These are phyloP conservation scores for Ziziphus jujuba DNA, from an alignment of 306 rosid genomes.

Conservation along the genomic window DNA sequence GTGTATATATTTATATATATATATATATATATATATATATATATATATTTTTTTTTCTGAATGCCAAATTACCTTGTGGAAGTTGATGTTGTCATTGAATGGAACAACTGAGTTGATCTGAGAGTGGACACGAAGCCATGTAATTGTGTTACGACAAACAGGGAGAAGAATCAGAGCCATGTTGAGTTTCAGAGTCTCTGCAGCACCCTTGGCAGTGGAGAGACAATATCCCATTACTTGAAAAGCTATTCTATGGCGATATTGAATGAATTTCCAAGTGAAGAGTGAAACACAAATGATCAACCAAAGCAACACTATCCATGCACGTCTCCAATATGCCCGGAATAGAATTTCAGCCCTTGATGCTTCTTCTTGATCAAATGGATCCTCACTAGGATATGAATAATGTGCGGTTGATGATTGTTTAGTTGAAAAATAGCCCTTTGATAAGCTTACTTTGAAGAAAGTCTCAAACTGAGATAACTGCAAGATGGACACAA, in stretches of 20 bases:
- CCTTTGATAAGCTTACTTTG: constrained; percentile 35
- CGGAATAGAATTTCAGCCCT: constrained; percentile 59
- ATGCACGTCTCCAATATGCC: constrained; percentile 67
- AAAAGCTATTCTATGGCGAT: constrained; percentile 55
- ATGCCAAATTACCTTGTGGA: constrained; percentile 58
- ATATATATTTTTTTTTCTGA: neutral
- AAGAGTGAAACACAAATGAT: constrained; percentile 48
- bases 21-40: too few species aligned
- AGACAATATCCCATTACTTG: constrained; percentile 89
- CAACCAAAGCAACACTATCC: constrained; percentile 70
- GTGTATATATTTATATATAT: too few species aligned
- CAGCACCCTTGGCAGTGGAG: constrained; percentile 84
- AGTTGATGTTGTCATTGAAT: constrained; percentile 74
- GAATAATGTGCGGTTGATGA: constrained; percentile 11
- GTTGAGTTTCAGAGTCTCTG: constrained; percentile 82
- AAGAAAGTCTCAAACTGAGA: constrained; percentile 54
- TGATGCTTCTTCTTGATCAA: constrained; percentile 44
- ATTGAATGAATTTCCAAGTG: constrained; percentile 77
- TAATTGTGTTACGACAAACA: constrained; percentile 73
- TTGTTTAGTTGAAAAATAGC: constrained; percentile 31
- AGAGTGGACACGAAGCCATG: constrained; percentile 59
- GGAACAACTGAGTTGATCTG: constrained; percentile 59
- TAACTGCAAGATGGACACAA: constrained; percentile 28
- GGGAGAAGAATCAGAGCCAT: constrained; percentile 85
- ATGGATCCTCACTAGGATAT: constrained; percentile 14